Conservation (phyloP, 257 asterid species). For the Ehretia macrophylla region DNA sequence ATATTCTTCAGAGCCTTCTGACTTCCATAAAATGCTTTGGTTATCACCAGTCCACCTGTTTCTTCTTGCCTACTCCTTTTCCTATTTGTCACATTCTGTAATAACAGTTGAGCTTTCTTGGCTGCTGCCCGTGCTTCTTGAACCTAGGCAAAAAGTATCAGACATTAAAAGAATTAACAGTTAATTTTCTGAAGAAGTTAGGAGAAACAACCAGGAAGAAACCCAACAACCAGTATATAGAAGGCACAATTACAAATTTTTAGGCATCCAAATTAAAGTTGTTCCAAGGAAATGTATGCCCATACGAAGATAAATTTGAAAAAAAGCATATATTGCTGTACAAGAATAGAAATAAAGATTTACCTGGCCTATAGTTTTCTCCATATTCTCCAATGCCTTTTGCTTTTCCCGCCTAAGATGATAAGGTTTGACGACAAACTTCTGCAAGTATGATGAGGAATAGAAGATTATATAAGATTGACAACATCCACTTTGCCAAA, state of each 20-base stretch:
- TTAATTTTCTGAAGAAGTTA: no score
- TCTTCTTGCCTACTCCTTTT: constrained; percentile 67
- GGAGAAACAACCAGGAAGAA: neutral
- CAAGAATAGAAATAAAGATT: neutral
- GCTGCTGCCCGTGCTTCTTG: constrained; percentile 78
- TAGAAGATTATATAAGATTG: neutral
- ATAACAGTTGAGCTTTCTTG: constrained; percentile 81
- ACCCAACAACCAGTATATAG: no score
- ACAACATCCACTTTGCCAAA: neutral
- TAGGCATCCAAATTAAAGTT: no score
- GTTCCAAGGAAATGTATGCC: no score
- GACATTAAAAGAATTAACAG: neutral
- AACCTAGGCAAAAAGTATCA: constrained; percentile 46
- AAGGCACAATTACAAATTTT: no score
- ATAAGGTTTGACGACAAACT: constrained; percentile 70
- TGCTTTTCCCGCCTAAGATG: constrained; percentile 67
- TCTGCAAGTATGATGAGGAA: constrained; percentile 48
- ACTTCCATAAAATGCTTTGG: constrained; percentile 70
- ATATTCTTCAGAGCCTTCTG: constrained; percentile 39
- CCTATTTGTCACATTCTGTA: constrained; percentile 79
- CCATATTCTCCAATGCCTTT: constrained; percentile 55
- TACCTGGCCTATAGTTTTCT: constrained; percentile 73
- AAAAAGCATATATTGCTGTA: no score
- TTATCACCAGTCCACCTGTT: constrained; percentile 65
- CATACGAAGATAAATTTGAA: neutral